phyloP scores from a whole-genome alignment of 805 yeast species.

The Saccharomycopsis vini region DNA sequence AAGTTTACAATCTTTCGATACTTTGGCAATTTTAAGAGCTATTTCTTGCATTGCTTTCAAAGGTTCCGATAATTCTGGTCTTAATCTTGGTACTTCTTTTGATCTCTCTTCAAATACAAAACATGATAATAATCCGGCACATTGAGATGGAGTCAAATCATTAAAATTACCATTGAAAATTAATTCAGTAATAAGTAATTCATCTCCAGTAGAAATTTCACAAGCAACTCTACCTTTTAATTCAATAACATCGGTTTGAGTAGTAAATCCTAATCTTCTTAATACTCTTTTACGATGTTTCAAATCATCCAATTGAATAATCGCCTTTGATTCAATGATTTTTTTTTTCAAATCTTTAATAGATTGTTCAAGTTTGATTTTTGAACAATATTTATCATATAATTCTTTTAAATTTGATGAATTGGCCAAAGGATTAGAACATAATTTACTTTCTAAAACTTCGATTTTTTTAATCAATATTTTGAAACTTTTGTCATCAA shows the following conservation, averaged over 20 bases:
- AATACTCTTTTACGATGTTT: conserved; percentile 88
- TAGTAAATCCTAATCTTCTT: conserved; percentile 83
- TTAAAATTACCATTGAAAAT: conserved; percentile 93
- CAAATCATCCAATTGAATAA: conserved; percentile 88
- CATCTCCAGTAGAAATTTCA: conserved; percentile 86
- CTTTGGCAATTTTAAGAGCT: conserved; percentile 85
- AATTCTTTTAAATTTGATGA: conserved; percentile 52
- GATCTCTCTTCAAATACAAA: conserved; percentile 96
- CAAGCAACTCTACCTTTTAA: conserved; percentile 97
- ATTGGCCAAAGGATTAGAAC: conserved; percentile 57
- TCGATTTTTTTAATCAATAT: conserved; percentile 67
- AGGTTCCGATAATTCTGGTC: conserved; percentile 90
- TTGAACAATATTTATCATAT: conserved; percentile 56
- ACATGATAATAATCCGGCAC: conserved; percentile 87
- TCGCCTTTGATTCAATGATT: conserved; percentile 78
- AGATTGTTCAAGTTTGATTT: conserved; percentile 51
- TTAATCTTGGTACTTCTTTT: conserved; percentile 75
- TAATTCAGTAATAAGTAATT: conserved; percentile 76
- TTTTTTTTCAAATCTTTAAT: conserved; percentile 53
- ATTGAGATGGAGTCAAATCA: conserved; percentile 78
- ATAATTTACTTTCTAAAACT: conserved; percentile 67
- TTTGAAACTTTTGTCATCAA: conserved; percentile 54
- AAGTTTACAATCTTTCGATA: conserved; percentile 80
- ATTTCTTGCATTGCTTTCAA: conserved; percentile 78
- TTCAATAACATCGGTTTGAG: conserved; percentile 83